These are phyloP conservation scores for Lipomyces orientalis DNA, from an alignment of 805 yeast genomes.

Conservation along the genomic window DNA sequence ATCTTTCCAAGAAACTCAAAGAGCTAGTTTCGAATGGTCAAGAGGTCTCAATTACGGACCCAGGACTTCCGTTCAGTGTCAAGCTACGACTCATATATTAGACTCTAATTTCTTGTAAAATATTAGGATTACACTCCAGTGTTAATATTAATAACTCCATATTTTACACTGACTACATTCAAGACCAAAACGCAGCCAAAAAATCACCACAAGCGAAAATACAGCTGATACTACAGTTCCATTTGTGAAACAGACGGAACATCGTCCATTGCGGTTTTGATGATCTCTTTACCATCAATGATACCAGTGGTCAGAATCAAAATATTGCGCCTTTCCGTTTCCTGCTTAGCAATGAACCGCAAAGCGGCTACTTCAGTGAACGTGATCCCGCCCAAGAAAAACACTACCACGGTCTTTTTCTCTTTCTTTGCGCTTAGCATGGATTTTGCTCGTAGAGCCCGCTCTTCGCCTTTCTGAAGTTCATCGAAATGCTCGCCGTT, in stretches of 20 bases:
- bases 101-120: not conserved
- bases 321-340: conserved; percentile 47
- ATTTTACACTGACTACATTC: not conserved
- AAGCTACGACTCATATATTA: conserved; percentile 38
- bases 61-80: conserved; percentile 54
- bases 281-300: conserved; percentile 51
- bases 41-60: conserved; percentile 61
- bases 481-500: conserved; percentile 49
- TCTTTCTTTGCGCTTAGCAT: conserved; percentile 38
- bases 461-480: conserved; percentile 38
- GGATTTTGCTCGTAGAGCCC: conserved; percentile 33
- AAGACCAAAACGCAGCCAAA: not conserved
- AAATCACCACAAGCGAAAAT: not conserved
- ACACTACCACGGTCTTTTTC: conserved; percentile 51
- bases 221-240: not conserved
- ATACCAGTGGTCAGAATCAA: conserved; percentile 57
- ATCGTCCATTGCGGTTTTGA: conserved; percentile 38
- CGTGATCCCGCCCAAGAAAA: conserved; percentile 85
- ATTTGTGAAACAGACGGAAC: conserved; percentile 16
- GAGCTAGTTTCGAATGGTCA: conserved; percentile 53
- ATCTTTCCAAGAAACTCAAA: conserved; percentile 48
- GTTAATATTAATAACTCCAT: not conserved
- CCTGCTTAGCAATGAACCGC: conserved; percentile 58
- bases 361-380: conserved; percentile 81
- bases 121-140: not conserved